Percentiles rank a stretch among this genome's conserved stretches.
These are phyloP conservation scores for Galeopsis tetrahit DNA, from an alignment of 257 asterid species.

Conservation along the genomic window DNA sequence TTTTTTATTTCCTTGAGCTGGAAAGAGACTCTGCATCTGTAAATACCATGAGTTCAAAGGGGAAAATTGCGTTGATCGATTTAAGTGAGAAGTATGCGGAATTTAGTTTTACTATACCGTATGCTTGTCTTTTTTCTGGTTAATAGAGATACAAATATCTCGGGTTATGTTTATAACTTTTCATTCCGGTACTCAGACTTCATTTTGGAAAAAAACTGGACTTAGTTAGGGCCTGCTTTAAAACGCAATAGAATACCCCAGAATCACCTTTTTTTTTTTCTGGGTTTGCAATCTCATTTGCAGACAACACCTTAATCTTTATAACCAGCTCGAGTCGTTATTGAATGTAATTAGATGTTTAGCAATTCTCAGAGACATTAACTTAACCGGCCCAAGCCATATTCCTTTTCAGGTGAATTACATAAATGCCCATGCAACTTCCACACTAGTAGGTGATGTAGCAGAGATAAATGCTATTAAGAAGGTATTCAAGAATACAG, in stretches of 20 bases:
- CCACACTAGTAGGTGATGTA: constrained; percentile 88
- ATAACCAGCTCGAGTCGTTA: background rate
- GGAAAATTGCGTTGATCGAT: constrained; percentile 1
- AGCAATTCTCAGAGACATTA: background rate
- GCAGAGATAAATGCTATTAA: constrained; percentile 92
- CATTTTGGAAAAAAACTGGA: constrained; percentile 1
- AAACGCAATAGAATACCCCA: too few species aligned
- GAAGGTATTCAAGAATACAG: constrained; percentile 86
- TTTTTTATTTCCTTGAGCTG: constrained; percentile 16
- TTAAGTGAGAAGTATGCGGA: background rate
- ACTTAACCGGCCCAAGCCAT: constrained; percentile 1
- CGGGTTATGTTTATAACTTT: background rate
- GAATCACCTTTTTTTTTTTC: too few species aligned
- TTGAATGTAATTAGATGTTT: constrained; percentile 8
- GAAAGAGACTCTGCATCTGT: background rate
- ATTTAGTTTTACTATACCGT: background rate
- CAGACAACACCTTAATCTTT: background rate
- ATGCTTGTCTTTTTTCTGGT: constrained; percentile 9
- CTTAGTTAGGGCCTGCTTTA: background rate
- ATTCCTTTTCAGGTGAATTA: constrained; percentile 77
- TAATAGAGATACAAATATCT: background rate
- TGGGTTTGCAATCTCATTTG: too few species aligned
- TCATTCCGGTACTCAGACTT: background rate
- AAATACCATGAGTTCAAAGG: constrained; percentile 3
- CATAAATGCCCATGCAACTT: constrained; percentile 95